phyloP scores from a whole-genome alignment of 2,329 filamentous ascomycete species.

The Rhynchosporium secalis region DNA sequence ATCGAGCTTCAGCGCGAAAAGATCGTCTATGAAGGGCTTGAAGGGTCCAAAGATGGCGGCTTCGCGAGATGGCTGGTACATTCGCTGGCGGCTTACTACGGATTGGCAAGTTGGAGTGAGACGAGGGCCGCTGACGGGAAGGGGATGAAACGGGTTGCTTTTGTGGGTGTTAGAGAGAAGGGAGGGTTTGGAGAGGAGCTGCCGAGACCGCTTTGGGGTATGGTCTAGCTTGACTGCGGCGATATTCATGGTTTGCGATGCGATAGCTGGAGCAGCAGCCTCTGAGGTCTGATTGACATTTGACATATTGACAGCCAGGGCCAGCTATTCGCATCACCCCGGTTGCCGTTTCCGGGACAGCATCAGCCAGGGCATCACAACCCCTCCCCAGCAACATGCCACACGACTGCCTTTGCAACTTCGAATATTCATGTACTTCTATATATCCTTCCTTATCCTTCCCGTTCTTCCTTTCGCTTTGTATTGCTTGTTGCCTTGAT shows the following conservation, averaged over 20 bases:
- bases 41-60: constrained; percentile 71
- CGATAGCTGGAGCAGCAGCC: too few relatives aligned
- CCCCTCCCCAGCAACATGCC: too few relatives aligned
- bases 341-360: too few relatives aligned
- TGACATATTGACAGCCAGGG: too few relatives aligned
- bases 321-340: too few relatives aligned
- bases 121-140: constrained; percentile 69
- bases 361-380: too few relatives aligned
- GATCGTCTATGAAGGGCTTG: constrained; percentile 78
- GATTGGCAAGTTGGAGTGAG: constrained; percentile 43
- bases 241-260: background rate
- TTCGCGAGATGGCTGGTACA: constrained; percentile 66
- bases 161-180: constrained; percentile 64
- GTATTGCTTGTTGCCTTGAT: too few relatives aligned
- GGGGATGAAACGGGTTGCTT: constrained; percentile 43
- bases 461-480: too few relatives aligned
- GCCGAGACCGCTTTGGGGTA: constrained; percentile 32
- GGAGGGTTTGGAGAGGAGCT: constrained; percentile 24
- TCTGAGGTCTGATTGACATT: too few relatives aligned
- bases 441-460: too few relatives aligned
- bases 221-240: constrained; percentile 13
- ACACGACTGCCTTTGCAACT: too few relatives aligned
- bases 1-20: constrained; percentile 60
- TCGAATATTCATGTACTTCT: too few relatives aligned
- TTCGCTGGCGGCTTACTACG: constrained; percentile 33